Evolutionary conservation across 352 stramenopile species (phyloP), one percentile per base, ranked within the genome.

Genomic region (Globisporangium polare): DNA sequence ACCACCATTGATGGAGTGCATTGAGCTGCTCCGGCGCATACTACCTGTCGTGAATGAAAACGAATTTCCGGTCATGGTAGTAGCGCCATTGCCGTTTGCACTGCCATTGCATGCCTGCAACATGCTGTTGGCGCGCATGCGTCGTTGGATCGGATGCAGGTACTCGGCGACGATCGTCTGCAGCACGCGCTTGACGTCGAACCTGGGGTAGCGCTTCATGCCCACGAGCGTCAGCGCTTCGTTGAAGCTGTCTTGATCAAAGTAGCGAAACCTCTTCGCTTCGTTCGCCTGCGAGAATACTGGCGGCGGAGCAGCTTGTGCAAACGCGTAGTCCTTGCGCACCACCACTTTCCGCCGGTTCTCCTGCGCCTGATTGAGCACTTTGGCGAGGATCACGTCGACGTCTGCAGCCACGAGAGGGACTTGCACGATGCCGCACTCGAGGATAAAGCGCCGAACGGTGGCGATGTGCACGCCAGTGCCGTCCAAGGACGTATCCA

Each of bases 211-310:
- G 22, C 75, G 70, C 41, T 83, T 83, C 55, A 87, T 79, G 0
- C 72, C 73, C 26, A 92, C 67, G 29, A 92, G 62, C 22, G 82
- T 90, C 29, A 89, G 66, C 5, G 82, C 80, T 54, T 93, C 80
- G 31, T 86, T 90, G 59, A 92, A 93, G 17, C 75, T 58, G 53
- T 85, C 77, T 37, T 80, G 71, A 45, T 78, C 79, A 54, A 93
- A 93, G 49, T 84, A 92, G 2, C 84, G 77, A 39, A 77, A 84
- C 18, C 69, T 68, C 50, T 75, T 79, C 22, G 58, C 66, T 18
- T 88, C 76, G 20, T 26, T 49, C 49, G 61, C 45, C 24, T 71
- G 50, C 35, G 39, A 33, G 52, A 10, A 51, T 43, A 26, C 54
- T 46, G 29, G 50, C 0, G 63, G 52, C 20, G 64, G 63, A 0